Evolutionary conservation across 768 basidiomycete species (phyloP), one percentile per base, ranked within the genome.

Genomic region (Boletus pseudopeckii): DNA sequence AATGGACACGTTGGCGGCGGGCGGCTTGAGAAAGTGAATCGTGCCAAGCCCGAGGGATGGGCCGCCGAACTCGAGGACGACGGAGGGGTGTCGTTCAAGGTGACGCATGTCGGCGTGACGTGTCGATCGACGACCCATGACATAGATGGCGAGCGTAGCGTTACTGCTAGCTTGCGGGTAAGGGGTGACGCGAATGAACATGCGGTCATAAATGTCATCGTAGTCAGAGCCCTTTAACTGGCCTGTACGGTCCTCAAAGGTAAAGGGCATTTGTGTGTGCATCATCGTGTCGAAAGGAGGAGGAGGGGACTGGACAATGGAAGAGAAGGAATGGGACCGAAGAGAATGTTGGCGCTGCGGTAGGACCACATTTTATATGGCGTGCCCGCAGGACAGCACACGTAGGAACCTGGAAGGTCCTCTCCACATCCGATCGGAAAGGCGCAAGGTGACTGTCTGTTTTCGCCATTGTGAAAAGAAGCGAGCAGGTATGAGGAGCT

Each of bases 191-290:
- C 82, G 85, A 47, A 86, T 77, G 73, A 86, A 89, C 57, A 83
- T 71, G 50, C 88, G 81, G 69, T 90, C 88, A 64, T 89, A 90
- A 59, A 88, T 80, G 61, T 90, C 88, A 64, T 88, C 86, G 57
- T 82, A 89, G 74, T 90, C 86, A 1, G 85, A 78, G 44, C 72
- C 69, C 13, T 76, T 72, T 54, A 78, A 68, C 14, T 71, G 68
- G 18, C 80, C 85, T 0, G 86, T 84, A 43, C 84, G 81, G 72
- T 89, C 86, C 67, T 89, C 87, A 41, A 88, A 76, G 43, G 78
- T 79, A 58, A 80, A 80, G 17, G 84, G 82, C 52, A 81, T 74
- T 42, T 66, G 70, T 22, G 42, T 44, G 41, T 58, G 54, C 28
- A 62, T 47, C 53, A 71, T 56, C 52, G 59, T 65, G 46, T 14